Conservation (phyloP, 179 eudicot genomes). For the Sideroxylon spinosum region DNA sequence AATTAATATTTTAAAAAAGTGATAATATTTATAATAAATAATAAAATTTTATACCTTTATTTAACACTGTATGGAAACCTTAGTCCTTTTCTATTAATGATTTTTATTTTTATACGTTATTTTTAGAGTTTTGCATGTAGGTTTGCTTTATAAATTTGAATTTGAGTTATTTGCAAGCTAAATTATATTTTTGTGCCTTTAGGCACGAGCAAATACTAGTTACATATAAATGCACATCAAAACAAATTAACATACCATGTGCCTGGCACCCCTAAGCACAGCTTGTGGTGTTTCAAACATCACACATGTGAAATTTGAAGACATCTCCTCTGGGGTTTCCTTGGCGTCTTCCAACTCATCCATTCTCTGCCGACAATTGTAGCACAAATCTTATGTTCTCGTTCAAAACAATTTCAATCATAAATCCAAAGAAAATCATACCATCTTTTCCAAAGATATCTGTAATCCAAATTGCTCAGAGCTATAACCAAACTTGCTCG, state of each 20-base stretch:
- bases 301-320: slow-evolving; percentile 75
- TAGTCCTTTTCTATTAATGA: no score
- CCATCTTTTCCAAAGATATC: slow-evolving; percentile 72
- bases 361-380: slow-evolving; percentile 42
- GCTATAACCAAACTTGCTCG: slow-evolving; percentile 87
- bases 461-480: slow-evolving; percentile 91
- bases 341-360: slow-evolving; percentile 88
- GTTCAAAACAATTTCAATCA: background rate
- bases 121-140: no score
- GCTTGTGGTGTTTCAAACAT: slow-evolving; percentile 80
- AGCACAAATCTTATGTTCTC: slow-evolving; percentile 6
- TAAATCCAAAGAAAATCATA: slow-evolving; percentile 15
- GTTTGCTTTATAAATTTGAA: no score
- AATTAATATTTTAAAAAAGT: no score
- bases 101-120: no score
- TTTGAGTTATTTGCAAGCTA: no score
- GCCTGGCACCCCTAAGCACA: slow-evolving; percentile 93
- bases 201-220: no score
- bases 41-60: no score
- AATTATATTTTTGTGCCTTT: no score
- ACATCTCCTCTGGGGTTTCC: slow-evolving; percentile 96
- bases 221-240: background rate
- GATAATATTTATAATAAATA: no score
- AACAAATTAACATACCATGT: slow-evolving; percentile 62
- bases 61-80: no score